A percentile compares a stretch with the other conserved stretches of the same genome.
These are phyloP conservation scores for Aspergillus awamori DNA, from an alignment of 2,329 filamentous ascomycete species.

Conservation along the genomic window DNA sequence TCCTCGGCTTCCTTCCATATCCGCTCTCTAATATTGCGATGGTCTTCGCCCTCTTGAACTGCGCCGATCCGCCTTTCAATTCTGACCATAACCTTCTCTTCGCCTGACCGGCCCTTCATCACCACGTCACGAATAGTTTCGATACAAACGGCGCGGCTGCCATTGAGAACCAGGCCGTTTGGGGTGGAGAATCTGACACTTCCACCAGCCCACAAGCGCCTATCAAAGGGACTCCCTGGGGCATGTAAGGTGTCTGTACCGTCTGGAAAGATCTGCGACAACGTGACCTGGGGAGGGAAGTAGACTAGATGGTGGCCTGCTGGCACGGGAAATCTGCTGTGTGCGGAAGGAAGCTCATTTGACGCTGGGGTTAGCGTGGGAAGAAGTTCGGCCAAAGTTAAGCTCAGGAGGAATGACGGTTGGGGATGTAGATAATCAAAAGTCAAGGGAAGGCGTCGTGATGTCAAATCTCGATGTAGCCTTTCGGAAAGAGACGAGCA, in stretches of 20 bases:
- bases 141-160: conserved; percentile 45
- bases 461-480: conserved; percentile 50
- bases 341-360: conserved; percentile 39
- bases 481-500: conserved; percentile 42
- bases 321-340: conserved; percentile 32
- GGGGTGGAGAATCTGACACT: conserved; percentile 58
- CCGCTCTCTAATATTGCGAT: conserved; percentile 40
- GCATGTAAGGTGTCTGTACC: conserved; percentile 81
- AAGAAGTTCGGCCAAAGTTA: conserved; percentile 63
- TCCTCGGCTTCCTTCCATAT: conserved; percentile 49
- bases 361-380: conserved; percentile 33
- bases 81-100: conserved; percentile 63
- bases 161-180: conserved; percentile 34
- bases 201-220: conserved; percentile 89
- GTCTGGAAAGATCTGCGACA: conserved; percentile 70
- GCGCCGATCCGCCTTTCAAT: conserved; percentile 58
- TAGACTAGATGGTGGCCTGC: conserved; percentile 80
- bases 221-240: conserved; percentile 70
- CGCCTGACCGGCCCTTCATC: conserved; percentile 54
- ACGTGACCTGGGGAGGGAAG: conserved; percentile 72
- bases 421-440: conserved; percentile 64
- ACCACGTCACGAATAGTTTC: conserved; percentile 53
- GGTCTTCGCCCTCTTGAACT: conserved; percentile 41
- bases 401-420: conserved; percentile 66
- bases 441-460: conserved; percentile 52